Conservation (phyloP, 139 green algal species). For the Nannochloris sp. region DNA sequence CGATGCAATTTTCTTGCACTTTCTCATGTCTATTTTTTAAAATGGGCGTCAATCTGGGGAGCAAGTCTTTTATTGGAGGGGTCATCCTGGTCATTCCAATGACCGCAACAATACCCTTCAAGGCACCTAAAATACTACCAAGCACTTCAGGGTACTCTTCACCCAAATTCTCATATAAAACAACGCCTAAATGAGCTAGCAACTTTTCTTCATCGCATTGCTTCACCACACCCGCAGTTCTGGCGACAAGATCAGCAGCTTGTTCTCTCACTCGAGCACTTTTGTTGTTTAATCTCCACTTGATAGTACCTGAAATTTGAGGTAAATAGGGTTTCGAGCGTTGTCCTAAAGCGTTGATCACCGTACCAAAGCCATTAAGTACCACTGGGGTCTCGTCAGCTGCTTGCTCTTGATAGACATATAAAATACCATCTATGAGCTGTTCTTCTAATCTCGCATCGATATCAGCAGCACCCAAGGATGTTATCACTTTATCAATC, state of each 20-base stretch:
- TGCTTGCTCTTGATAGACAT: conserved; percentile 97
- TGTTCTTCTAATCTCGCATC: conserved; percentile 94
- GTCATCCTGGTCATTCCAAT: conserved; percentile 99
- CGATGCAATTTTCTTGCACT: conserved; percentile 97
- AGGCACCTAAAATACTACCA: conserved; percentile 89
- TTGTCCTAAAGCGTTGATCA: conserved; percentile 87
- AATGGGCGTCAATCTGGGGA: conserved; percentile 95
- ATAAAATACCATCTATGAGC: conserved; percentile 97
- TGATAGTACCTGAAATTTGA: conserved; percentile 98
- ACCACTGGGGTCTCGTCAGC: conserved; percentile 77
- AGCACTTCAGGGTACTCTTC: conserved; percentile 96
- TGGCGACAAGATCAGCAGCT: conserved; percentile 92
- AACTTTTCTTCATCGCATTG: conserved; percentile 94
- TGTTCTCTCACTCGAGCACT: conserved; percentile 84
- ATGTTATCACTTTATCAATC: conserved; percentile 63
- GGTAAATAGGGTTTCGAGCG: conserved; percentile 94
- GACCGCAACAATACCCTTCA: conserved; percentile 95
- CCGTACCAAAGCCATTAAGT: conserved; percentile 96
- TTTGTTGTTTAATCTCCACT: conserved; percentile 99
- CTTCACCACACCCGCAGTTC: conserved; percentile 92
- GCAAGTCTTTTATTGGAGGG: conserved; percentile 98
- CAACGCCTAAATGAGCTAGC: conserved; percentile 92
- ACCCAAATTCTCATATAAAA: conserved; percentile 96
- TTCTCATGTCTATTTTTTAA: conserved; percentile 93
- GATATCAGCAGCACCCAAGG: conserved; percentile 84